Evolutionary conservation across 164 flowering plant species (phyloP), one percentile per base, ranked within the genome.

Genomic region (Berberis thunbergii): DNA sequence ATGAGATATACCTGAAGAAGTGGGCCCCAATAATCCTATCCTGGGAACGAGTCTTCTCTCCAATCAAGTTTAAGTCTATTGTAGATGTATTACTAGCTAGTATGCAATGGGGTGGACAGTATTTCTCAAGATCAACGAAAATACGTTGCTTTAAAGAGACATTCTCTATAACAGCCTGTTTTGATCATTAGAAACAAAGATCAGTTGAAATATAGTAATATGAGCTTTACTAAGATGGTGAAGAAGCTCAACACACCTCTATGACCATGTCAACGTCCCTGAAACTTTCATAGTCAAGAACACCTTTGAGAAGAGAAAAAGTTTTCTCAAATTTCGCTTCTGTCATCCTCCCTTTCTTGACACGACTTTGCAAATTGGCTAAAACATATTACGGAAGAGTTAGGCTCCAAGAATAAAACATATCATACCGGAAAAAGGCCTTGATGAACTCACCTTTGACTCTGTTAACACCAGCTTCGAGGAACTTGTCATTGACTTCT

Each of bases 81-180:
- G 97, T 93, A 40, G 98, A 93, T 12, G 98, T 93, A 75, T 93
- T 93, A 63, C 82, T 84, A 7, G 96, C 94, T 66, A 93, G 87
- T 13, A 93, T 83, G 77, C 97, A 93, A 69, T 88, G 89, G 6
- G 94, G 81, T 54, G 92, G 86, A 65, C 97, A 93, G 63, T 78
- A 80, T 64, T 82, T 88, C 60, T 93, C 98, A 65, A 93, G 91
- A 72, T 93, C 97, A 26, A 85, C 73, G 76, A 93, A 86, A 53
- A 93, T 85, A 73, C 87, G 85, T 69, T 90, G 94, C 79, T 93
- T 93, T 60, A 93, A 68, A 55, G 86, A 79, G 7, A 88, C 72
- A 49, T 93, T 83, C 78, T 93, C 98, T 55, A 86, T 85, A 57
- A 93, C 96, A 68, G 98, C 98, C 97, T 89, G 83, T 64, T 59